Conservation (phyloP, 768 basidiomycete species). For the Hypholoma fasciculare region DNA sequence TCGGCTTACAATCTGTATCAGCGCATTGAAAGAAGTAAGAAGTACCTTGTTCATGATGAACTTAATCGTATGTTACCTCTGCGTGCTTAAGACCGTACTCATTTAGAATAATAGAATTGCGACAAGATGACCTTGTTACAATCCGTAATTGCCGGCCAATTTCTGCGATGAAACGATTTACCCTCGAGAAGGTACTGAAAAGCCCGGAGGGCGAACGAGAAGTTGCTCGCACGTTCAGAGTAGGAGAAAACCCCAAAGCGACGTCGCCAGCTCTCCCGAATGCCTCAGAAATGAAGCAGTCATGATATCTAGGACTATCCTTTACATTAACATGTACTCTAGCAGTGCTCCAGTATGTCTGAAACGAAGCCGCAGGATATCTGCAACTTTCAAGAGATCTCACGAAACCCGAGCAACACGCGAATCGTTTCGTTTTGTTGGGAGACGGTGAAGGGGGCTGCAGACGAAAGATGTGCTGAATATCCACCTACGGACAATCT, state of each 20-base stretch:
- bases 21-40: slow-evolving; percentile 76
- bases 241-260: slow-evolving; percentile 12
- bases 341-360: no score
- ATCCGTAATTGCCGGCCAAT: slow-evolving; percentile 84
- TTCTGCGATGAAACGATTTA: slow-evolving; percentile 79
- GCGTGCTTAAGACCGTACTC: slow-evolving; percentile 2
- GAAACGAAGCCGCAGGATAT: no score
- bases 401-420: no score
- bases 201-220: slow-evolving; percentile 70
- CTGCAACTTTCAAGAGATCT: no score
- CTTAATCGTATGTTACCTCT: slow-evolving; percentile 53
- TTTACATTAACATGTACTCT: not conserved
- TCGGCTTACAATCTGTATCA: slow-evolving; percentile 26
- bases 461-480: no score
- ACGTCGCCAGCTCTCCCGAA: slow-evolving; percentile 14
- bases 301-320: not conserved
- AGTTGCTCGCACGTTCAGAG: slow-evolving; percentile 28
- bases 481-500: no score
- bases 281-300: slow-evolving; percentile 8
- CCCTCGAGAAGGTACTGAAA: slow-evolving; percentile 60
- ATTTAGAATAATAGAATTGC: slow-evolving; percentile 46
- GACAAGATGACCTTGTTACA: slow-evolving; percentile 66
- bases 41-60: slow-evolving; percentile 77
- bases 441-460: no score
- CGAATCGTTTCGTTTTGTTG: no score